These are phyloP conservation scores for Linum usitatissimum DNA, from an alignment of 345 rosid genomes.

Conservation along the genomic window DNA sequence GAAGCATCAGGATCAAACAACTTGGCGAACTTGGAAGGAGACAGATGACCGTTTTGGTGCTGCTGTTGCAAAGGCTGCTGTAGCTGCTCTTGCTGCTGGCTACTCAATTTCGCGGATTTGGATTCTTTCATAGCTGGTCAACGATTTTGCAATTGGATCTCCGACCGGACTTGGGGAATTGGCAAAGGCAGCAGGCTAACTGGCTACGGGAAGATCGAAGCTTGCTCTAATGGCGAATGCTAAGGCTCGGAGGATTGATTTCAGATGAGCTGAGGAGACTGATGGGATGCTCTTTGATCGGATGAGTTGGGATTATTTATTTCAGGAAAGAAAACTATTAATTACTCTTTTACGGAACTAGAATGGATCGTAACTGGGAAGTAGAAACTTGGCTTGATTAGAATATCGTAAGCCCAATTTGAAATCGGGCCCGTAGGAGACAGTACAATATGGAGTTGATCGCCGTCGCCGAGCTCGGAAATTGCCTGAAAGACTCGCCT, in stretches of 20 bases:
- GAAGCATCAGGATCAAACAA: constrained; percentile 83
- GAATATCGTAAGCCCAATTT: too few relatives aligned
- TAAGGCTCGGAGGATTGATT: background rate
- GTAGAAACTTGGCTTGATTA: too few relatives aligned
- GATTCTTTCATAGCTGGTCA: constrained; percentile 21
- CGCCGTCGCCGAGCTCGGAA: too few relatives aligned
- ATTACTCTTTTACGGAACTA: too few relatives aligned
- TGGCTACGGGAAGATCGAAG: background rate
- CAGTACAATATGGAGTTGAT: too few relatives aligned
- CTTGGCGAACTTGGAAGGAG: constrained; percentile 56
- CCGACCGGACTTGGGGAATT: background rate
- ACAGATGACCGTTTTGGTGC: constrained; percentile 53
- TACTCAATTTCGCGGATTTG: constrained; percentile 24
- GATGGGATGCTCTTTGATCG: too few relatives aligned
- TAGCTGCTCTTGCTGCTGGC: constrained; percentile 21
- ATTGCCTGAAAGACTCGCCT: too few relatives aligned
- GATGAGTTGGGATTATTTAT: too few relatives aligned
- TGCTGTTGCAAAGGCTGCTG: constrained; percentile 20
- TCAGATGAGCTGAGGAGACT: background rate
- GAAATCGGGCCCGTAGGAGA: too few relatives aligned
- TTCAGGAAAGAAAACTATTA: too few relatives aligned
- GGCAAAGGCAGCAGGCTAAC: background rate
- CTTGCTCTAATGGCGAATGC: background rate
- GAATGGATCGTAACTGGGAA: too few relatives aligned
- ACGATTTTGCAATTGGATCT: background rate